Percentiles rank a stretch among this genome's conserved stretches.
phyloP scores from a whole-genome alignment of 441 rosid genomes.

The Cnidoscolus chayamansa region DNA sequence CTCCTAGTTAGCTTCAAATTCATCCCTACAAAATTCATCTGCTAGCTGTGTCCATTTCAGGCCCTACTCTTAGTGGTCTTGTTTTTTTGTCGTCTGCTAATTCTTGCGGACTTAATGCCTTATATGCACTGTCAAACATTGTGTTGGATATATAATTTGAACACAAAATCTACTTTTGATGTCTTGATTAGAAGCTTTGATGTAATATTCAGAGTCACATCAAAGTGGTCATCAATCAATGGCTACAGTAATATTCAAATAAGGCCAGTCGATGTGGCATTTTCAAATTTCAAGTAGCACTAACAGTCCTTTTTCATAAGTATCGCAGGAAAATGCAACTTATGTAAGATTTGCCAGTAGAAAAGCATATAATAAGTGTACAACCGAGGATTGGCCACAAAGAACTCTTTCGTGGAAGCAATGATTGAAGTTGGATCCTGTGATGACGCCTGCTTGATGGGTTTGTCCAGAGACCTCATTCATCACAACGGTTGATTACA shows the following conservation, averaged over 20 bases:
- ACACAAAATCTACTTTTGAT: no score
- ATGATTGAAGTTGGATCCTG: slow-evolving; percentile 53
- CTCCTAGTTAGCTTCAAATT: no score
- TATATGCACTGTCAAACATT: no score
- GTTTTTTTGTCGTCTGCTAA: no score
- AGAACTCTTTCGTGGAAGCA: slow-evolving; percentile 14
- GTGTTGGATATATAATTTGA: no score
- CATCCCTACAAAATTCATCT: no score
- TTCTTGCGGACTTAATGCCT: no score
- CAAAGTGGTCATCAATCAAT: not conserved
- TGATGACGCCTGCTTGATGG: slow-evolving; percentile 43
- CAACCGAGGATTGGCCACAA: not conserved
- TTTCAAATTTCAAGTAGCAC: slow-evolving; percentile 2
- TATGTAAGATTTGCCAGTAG: not conserved
- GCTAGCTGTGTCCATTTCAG: no score
- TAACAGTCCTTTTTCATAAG: not conserved
- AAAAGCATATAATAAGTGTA: not conserved
- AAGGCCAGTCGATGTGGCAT: not conserved
- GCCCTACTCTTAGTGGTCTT: no score
- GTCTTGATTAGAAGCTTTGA: no score
- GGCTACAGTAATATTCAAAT: not conserved
- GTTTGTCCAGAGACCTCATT: slow-evolving; percentile 44
- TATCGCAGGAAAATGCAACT: not conserved
- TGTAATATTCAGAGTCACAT: no score
- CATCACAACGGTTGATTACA: slow-evolving; percentile 32